Percentiles rank a stretch among this genome's conserved stretches.
Conservation (phyloP, 352 stramenopile genomes). For the Pythium guiyangense region DNA sequence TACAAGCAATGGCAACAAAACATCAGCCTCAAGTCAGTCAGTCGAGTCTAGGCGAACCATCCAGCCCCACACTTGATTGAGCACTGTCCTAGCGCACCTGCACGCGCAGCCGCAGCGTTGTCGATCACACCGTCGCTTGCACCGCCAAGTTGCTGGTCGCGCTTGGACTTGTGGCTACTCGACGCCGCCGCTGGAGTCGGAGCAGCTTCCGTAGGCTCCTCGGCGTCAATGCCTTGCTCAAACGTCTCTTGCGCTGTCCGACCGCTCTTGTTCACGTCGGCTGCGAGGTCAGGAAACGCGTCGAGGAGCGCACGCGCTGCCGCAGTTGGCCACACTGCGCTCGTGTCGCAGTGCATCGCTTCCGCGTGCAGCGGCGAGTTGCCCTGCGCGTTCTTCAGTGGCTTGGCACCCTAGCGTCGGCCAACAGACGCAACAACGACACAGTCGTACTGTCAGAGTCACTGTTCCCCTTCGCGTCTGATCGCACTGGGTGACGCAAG, state of each 20-base stretch:
- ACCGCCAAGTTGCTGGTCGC: slow-evolving; percentile 15
- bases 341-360: slow-evolving; percentile 67
- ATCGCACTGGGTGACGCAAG: too few relatives aligned
- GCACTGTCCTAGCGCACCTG: slow-evolving; percentile 2
- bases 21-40: too few relatives aligned
- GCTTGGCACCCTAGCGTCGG: slow-evolving; percentile 43
- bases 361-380: slow-evolving; percentile 71
- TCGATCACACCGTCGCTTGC: slow-evolving; percentile 31
- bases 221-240: slow-evolving; percentile 55
- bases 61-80: too few relatives aligned
- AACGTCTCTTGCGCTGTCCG: slow-evolving; percentile 63
- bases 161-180: slow-evolving; percentile 21
- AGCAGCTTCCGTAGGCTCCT: slow-evolving; percentile 30
- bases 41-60: too few relatives aligned
- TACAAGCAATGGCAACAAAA: slow-evolving; percentile 9
- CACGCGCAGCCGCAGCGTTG: slow-evolving; percentile 44
- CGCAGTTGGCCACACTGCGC: slow-evolving; percentile 44
- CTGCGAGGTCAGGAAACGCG: slow-evolving; percentile 52
- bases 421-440: neutral
- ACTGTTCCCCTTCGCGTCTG: too few relatives aligned
- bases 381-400: slow-evolving; percentile 45
- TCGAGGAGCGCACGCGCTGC: slow-evolving; percentile 34
- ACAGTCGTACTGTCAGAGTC: too few relatives aligned
- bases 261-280: slow-evolving; percentile 47
- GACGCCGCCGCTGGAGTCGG: neutral